Base-by-base conservation (phyloP, 768 basidiomycete species). In the Termitomyces heimii region DNA sequence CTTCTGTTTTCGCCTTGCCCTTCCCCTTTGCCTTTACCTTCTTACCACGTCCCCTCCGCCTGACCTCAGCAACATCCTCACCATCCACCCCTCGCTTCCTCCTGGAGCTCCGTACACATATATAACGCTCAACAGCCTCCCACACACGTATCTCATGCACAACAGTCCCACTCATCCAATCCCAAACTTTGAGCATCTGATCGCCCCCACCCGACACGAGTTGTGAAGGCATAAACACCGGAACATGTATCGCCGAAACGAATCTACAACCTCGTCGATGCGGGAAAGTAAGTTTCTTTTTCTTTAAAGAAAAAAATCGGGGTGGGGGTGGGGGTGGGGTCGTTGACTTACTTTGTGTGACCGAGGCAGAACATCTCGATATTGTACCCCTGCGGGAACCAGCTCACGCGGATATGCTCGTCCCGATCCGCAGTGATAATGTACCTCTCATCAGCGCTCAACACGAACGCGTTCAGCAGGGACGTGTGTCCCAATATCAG, bases 121-220 rank as follows among this genome's bases (percentile, higher is more conserved):
- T 73, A 57, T 77, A 84, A 0, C 78, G 80, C 55, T 78, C 74
- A 16, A 84, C 76, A 0, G 66, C 64, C 7, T 76, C 69, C 56
- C 70, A 68, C 20, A 95, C 74, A 4, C 69, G 63, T 10, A 96
- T 71, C 39, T 84, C 79, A 31, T 74, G 72, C 35, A 78, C 68
- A 37, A 82, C 66, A 35, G 63, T 62, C 0, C 94, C 94, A 0
- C 75, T 73, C 70, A 85, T 79, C 85, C 88, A 92, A 60, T 91
- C 81, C 91, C 91, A 95, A 8, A 92, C 59, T 64, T 86, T 88
- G 20, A 96, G 68, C 54, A 77, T 72, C 0, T 81, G 74, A 63
- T 98, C 96, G 0, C 95, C 96, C 12, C 96, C 96, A 6, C 91
- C 96, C 0, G 93, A 94, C 9, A 98, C 76, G 24, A 99, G 75